Base-by-base conservation (phyloP, 2,329 filamentous ascomycete genomes). In the Colletotrichum navitas region DNA sequence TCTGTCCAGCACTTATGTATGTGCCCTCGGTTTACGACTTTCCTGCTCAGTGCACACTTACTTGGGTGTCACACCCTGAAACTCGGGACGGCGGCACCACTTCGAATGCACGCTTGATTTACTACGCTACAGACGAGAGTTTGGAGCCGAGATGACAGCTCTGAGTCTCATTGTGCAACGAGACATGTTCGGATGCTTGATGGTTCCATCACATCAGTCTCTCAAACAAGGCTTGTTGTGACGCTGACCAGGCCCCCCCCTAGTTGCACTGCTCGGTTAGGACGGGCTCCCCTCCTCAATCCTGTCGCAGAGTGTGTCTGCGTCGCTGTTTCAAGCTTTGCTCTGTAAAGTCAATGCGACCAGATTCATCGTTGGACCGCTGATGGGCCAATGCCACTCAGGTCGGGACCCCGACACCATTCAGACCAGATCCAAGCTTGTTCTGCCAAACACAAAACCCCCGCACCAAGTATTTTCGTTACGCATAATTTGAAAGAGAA, bases 81-180 rank as follows among this genome's bases (percentile, higher is more conserved):
- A 72, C 69, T 64, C 59, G 54, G 65, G 65, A 72, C 60, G 65
- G 65, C 69, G 54, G 69, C 47, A 60, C 59, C 65, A 60, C 54
- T 52, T 39, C 68, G 54, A 68, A 45, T 65, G 32, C 34, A 47
- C 24, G 36, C 36, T 26, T 21, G 59, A 21, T 47, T 36, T 45
- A 54, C 58, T 34, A 47, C 32, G 49, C 45, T 55, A 26, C 41
- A 59, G 65, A 69, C 58, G 65, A 64, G 3, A 60, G 55, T 55
- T 24, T 54, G 55, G 65, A 72, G 65, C 63, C 65, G 54, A 60
- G 66, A 72, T 72, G 69, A 69, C 69, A 72, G 66, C 66, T 59
- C 60, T 29, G 52, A 47, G 59, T 36, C 59, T 55, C 59, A 49
- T 49, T 11, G 45, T 64, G 65, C 52, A 63, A 60, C 59, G 47